phyloP scores from a whole-genome alignment of 1,284 basidiomycete species.

The Ceratobasidium sp. region DNA sequence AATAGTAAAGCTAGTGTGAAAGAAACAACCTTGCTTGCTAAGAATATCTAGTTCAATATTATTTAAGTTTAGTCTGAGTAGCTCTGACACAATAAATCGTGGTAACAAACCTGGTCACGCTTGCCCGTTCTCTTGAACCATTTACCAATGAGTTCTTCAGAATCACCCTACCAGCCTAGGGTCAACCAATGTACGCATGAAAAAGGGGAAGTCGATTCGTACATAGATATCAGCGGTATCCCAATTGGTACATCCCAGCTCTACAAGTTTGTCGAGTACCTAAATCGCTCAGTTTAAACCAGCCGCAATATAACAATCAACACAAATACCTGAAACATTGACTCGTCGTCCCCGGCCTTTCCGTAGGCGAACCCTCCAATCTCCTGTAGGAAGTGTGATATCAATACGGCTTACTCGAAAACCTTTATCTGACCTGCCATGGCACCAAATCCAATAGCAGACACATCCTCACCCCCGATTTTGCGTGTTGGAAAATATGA shows the following conservation, averaged over 20 bases:
- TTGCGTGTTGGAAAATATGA: conserved; percentile 6
- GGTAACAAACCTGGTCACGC: conserved; percentile 50
- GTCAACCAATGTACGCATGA: too few species aligned
- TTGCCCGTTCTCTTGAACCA: conserved; percentile 53
- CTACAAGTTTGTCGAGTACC: conserved; percentile 30
- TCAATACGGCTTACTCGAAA: background rate
- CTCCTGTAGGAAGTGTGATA: background rate
- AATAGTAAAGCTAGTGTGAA: background rate
- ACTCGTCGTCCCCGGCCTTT: background rate
- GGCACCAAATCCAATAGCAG: conserved; percentile 32
- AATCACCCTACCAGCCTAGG: background rate
- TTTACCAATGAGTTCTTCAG: conserved; percentile 10
- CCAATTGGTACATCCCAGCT: conserved; percentile 42
- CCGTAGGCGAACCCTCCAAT: conserved; percentile 5
- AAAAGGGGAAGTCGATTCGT: background rate
- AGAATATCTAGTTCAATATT: conserved; percentile 57
- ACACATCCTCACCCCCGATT: conserved; percentile 19
- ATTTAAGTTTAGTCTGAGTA: too few species aligned
- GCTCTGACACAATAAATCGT: background rate
- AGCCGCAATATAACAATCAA: background rate
- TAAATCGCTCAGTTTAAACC: background rate
- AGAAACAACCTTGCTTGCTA: conserved; percentile 64
- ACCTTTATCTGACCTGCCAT: background rate
- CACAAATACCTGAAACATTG: background rate
- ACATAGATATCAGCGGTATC: conserved; percentile 38